Conservation (phyloP, 2,329 filamentous ascomycete species). For the Pseudogymnoascus sp. region DNA sequence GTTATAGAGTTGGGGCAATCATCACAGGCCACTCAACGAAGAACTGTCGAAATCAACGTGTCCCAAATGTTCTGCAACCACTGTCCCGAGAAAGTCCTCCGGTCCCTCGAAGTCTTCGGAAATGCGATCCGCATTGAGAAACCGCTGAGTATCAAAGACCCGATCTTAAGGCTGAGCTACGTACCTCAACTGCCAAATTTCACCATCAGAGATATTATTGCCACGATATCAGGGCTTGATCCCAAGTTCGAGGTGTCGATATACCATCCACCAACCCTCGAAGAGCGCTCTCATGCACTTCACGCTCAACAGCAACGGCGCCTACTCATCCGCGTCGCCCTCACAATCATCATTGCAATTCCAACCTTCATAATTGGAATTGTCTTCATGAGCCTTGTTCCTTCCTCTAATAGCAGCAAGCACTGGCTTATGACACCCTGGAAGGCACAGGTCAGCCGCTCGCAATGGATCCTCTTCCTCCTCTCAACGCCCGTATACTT, state of each 20-base stretch:
- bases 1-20: constrained; percentile 23
- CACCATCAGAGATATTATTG: constrained; percentile 68
- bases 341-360: constrained; percentile 64
- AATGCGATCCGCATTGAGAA: constrained; percentile 42
- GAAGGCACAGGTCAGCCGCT: constrained; percentile 58
- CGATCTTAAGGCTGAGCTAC: constrained; percentile 66
- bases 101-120: constrained; percentile 46
- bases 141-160: constrained; percentile 50
- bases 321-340: constrained; percentile 61
- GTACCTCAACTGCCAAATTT: constrained; percentile 58
- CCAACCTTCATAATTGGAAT: constrained; percentile 84
- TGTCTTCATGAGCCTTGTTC: constrained; percentile 79
- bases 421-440: constrained; percentile 64
- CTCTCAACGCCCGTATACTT: constrained; percentile 83
- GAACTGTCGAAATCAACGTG: constrained; percentile 58
- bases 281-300: constrained; percentile 70
- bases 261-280: constrained; percentile 73
- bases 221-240: constrained; percentile 59
- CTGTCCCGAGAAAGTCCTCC: constrained; percentile 54
- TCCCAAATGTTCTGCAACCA: constrained; percentile 70
- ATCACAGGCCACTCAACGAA: constrained; percentile 5
- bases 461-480: constrained; percentile 73
- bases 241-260: constrained; percentile 59
- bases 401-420: constrained; percentile 48
- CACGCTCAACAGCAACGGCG: constrained; percentile 61